Percentiles rank a stretch among this genome's conserved stretches.
Evolutionary conservation across 2,329 filamentous ascomycete genomes (phyloP).

Genomic region (Monosporascus sp.): DNA sequence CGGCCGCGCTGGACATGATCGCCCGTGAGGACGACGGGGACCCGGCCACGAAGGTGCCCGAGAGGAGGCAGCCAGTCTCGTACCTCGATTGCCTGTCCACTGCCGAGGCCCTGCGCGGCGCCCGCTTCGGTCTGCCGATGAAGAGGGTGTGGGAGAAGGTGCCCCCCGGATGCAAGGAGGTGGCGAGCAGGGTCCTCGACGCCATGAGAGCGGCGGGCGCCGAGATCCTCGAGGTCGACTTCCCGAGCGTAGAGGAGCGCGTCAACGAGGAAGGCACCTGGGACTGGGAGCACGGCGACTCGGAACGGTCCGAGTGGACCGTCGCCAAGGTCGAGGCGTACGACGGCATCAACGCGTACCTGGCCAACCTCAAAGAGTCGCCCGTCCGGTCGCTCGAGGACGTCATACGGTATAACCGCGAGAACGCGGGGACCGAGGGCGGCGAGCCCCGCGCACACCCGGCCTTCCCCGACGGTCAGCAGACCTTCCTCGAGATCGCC

Average conservation of each 20-base stretch:
- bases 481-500: constrained; percentile 60
- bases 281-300: constrained; percentile 67
- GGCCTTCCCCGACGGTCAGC: constrained; percentile 65
- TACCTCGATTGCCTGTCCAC: constrained; percentile 53
- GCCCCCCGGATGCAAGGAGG: constrained; percentile 38
- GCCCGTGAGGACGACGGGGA: constrained; percentile 55
- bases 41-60: constrained; percentile 47
- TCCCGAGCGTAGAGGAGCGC: constrained; percentile 56
- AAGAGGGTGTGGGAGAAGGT: constrained; percentile 55
- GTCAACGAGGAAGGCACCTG: constrained; percentile 59
- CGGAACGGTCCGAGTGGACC: constrained; percentile 71
- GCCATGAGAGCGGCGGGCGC: constrained; percentile 57
- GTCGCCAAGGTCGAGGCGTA: constrained; percentile 68
- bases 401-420: constrained; percentile 58
- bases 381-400: constrained; percentile 55
- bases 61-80: constrained; percentile 44
- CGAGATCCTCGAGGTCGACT: constrained; percentile 62
- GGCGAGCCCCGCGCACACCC: constrained; percentile 54
- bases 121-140: constrained; percentile 68
- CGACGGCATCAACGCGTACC: constrained; percentile 55
- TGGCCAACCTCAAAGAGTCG: constrained; percentile 58
- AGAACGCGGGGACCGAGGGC: constrained; percentile 62
- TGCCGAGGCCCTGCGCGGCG: constrained; percentile 50
- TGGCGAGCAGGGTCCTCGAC: constrained; percentile 46
- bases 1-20: constrained; percentile 57